These are phyloP conservation scores for Verticillium tricorpus DNA, from an alignment of 2,329 filamentous ascomycete species.

Conservation along the genomic window DNA sequence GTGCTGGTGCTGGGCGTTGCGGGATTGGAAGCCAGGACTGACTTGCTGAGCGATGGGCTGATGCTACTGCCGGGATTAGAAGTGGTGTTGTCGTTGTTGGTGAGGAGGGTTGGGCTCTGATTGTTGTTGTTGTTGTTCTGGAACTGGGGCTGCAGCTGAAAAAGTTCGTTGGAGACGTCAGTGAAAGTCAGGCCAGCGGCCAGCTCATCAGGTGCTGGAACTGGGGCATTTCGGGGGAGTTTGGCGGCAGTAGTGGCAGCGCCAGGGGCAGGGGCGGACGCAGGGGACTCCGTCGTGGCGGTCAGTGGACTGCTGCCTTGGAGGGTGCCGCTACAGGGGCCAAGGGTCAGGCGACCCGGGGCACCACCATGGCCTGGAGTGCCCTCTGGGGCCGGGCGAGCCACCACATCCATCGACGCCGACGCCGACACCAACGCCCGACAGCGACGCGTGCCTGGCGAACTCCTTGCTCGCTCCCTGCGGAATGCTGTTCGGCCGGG, in stretches of 20 bases:
- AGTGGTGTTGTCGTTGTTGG: neutral
- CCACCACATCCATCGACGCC: neutral
- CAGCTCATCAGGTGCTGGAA: neutral
- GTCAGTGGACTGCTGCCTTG: slow-evolving; percentile 1
- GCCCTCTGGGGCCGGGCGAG: neutral
- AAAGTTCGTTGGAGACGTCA: slow-evolving; percentile 35
- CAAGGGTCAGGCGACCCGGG: neutral
- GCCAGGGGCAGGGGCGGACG: neutral
- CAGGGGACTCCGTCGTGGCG: neutral
- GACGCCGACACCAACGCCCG: neutral
- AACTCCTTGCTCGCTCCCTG: neutral
- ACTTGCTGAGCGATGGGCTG: slow-evolving; percentile 5
- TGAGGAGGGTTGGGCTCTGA: slow-evolving; percentile 4
- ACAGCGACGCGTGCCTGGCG: neutral
- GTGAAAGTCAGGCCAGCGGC: slow-evolving; percentile 30
- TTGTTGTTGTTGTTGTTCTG: slow-evolving; percentile 16
- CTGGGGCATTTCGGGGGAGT: slow-evolving; percentile 1
- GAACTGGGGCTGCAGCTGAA: slow-evolving; percentile 23
- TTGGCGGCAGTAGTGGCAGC: neutral
- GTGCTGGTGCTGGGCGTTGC: neutral
- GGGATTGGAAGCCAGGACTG: slow-evolving; percentile 1
- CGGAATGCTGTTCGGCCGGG: slow-evolving; percentile 8
- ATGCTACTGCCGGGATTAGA: slow-evolving; percentile 8
- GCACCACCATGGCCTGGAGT: neutral
- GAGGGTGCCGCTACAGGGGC: neutral